phyloP scores from a whole-genome alignment of 2,329 filamentous ascomycete genomes.

The Tolypocladium paradoxum region DNA sequence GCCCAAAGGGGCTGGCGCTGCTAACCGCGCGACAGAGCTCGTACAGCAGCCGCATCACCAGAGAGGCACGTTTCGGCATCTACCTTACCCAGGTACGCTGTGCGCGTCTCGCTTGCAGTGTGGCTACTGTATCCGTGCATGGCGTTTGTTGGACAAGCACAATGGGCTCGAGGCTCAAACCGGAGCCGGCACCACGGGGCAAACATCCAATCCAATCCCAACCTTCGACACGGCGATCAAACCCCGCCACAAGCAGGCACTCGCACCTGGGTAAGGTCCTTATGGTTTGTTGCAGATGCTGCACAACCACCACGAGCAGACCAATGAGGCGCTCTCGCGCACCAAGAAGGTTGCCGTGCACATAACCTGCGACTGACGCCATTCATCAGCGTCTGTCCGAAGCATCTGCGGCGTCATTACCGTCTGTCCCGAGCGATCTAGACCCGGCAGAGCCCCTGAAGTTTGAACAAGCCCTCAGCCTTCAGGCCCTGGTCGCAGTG shows the following conservation, averaged over 20 bases:
- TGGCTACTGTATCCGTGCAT: too few species aligned
- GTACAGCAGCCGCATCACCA: too few species aligned
- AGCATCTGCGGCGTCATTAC: not conserved
- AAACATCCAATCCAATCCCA: not conserved
- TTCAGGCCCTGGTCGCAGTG: not conserved
- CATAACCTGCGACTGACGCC: not conserved
- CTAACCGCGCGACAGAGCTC: not conserved
- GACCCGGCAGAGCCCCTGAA: not conserved
- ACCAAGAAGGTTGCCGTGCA: not conserved
- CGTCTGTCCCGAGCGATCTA: not conserved
- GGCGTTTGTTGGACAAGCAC: not conserved
- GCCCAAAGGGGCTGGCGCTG: not conserved
- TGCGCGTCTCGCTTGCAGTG: too few species aligned
- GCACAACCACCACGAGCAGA: not conserved
- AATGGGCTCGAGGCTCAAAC: not conserved
- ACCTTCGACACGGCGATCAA: not conserved
- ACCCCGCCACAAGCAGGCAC: not conserved
- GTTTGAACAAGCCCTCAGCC: too few species aligned
- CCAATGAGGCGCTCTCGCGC: not conserved
- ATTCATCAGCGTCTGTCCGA: not conserved
- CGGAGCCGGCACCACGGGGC: not conserved
- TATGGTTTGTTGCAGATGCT: not conserved
- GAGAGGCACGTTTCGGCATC: too few species aligned
- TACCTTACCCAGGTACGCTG: too few species aligned
- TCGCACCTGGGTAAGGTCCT: too few species aligned